Conservation (phyloP, 176 grass and related monocot species). For the Dactylis glomerata region DNA sequence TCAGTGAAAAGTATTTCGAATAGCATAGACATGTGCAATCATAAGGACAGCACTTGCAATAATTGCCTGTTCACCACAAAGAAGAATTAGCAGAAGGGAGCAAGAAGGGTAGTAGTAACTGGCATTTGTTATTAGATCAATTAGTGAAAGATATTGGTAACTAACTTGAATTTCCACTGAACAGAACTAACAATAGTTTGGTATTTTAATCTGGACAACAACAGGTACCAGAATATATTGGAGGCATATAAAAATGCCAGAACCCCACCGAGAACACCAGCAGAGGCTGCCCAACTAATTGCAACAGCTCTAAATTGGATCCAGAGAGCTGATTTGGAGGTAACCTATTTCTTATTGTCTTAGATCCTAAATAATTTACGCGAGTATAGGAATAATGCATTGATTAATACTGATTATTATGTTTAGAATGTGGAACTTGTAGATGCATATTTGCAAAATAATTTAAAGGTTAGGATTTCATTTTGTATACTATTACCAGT, state of each 20-base stretch:
- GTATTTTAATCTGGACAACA: constrained; percentile 1
- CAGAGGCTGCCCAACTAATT: constrained; percentile 38
- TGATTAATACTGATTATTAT: not conserved
- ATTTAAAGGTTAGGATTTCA: not conserved
- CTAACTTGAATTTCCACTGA: constrained; percentile 6
- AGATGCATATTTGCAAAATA: not conserved
- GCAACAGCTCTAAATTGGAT: constrained; percentile 33
- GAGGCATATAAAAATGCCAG: constrained; percentile 37
- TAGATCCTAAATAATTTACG: not conserved
- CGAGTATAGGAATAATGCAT: not conserved
- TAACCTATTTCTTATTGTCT: not conserved
- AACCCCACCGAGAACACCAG: constrained; percentile 32
- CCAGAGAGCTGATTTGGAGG: constrained; percentile 37
- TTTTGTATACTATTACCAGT: not conserved
- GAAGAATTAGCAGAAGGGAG: not conserved
- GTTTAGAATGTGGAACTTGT: not conserved
- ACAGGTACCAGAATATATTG: constrained; percentile 53
- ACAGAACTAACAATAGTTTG: not conserved
- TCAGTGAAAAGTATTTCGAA: not conserved
- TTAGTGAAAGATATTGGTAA: not conserved
- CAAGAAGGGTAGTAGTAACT: not conserved
- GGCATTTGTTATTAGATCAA: not conserved
- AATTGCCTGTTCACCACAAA: not conserved
- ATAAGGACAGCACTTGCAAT: not conserved
- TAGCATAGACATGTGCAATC: not conserved